A percentile compares a stretch with the other conserved stretches of the same genome.
Evolutionary conservation across 2,329 filamentous ascomycete genomes (phyloP).

Genomic region (Westerdykella aurantiaca): DNA sequence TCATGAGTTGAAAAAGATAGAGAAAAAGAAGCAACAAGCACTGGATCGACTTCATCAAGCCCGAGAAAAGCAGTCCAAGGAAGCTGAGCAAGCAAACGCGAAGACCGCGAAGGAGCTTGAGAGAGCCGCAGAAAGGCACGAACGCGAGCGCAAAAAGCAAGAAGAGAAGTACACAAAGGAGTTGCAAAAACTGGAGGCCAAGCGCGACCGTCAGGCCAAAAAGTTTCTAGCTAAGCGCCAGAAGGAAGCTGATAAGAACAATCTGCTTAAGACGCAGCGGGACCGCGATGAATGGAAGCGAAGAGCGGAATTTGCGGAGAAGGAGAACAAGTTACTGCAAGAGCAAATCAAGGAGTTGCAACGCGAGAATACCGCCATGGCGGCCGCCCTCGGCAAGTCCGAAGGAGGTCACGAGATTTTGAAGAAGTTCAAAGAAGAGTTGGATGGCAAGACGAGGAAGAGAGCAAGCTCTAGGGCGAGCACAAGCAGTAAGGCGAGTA

Average conservation of each 20-base stretch:
- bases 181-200: conserved; percentile 60
- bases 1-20: conserved; percentile 57
- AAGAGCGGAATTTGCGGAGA: conserved; percentile 43
- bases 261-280: conserved; percentile 42
- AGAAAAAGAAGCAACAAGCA: conserved; percentile 52
- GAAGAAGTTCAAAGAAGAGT: conserved; percentile 26
- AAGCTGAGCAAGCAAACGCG: conserved; percentile 16
- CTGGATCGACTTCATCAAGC: conserved; percentile 58
- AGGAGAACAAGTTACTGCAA: conserved; percentile 47
- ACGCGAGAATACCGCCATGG: conserved; percentile 52
- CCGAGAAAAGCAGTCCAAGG: conserved; percentile 46
- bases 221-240: conserved; percentile 60
- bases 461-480: conserved; percentile 25
- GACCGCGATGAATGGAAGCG: conserved; percentile 45
- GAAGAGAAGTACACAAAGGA: conserved; percentile 39
- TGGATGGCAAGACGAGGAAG: conserved; percentile 14
- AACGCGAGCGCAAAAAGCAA: conserved; percentile 47
- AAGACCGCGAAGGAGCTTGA: conserved; percentile 49
- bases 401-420: conserved; percentile 32
- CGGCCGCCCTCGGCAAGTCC: conserved; percentile 40
- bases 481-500: conserved; percentile 13
- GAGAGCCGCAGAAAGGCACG: conserved; percentile 59
- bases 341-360: conserved; percentile 52
- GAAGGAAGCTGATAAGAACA: conserved; percentile 53
- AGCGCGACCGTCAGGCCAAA: conserved; percentile 57